Base-by-base conservation (phyloP, 441 rosid genomes). In the Brassica hybrid region DNA sequence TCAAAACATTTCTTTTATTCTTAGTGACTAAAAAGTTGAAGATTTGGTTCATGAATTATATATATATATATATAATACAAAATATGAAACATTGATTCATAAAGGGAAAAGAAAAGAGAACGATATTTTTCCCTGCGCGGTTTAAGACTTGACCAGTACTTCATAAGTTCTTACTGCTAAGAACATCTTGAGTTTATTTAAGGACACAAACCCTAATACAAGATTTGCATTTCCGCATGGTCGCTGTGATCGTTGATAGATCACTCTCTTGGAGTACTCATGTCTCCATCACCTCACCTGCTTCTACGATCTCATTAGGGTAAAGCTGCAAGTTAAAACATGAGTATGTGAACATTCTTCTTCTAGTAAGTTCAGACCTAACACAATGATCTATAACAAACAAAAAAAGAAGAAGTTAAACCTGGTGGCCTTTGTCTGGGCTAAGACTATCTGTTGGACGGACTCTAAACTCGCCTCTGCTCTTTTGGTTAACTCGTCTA, bases 401-500 rank as follows among this genome's bases (percentile, higher is more conserved):
- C 14, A 45, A 23, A 3, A 7, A 38, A 38, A 56, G 7, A 19
- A 11, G 74, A 27, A 71, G 0, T 8, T 4, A 38, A 48, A 80
- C 90, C 86, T 82, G 88, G 45, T 76, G 65, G 54, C 61, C 80
- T 67, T 50, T 84, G 4, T 87, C 90, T 16, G 84, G 86, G 0
- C 64, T 82, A 65, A 79, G 76, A 81, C 89, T 88, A 18, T 82
- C 65, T 9, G 23, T 21, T 21, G 82, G 81, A 82, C 90, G 86
- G 67, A 82, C 78, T 74, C 87, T 91, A 7, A 90, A 17, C 80
- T 89, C 93, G 23, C 94, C 93, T 83, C 91, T 84, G 75, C 85
- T 83, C 30, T 90, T 91, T 90, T 91, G 5, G 91, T 90, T 70
- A 88, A 74, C 83, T 90, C 90, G 57, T 87, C 94, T 69, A 90